Evolutionary conservation across 2,329 filamentous ascomycete species (phyloP).

Genomic region (Pyrenophora teres): DNA sequence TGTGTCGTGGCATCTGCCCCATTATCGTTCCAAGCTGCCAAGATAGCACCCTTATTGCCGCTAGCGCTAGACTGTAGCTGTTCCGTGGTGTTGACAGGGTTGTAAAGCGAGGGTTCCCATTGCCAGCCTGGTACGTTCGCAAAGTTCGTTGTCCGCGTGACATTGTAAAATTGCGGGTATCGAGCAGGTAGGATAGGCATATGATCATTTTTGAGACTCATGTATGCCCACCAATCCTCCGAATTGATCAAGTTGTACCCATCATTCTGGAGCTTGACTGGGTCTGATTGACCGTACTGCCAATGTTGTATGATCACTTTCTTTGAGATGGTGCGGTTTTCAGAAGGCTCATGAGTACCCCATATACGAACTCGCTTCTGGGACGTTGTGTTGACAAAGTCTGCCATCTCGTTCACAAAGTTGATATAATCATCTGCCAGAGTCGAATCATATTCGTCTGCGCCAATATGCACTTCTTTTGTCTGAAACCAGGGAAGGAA

Average conservation of each 20-base stretch:
- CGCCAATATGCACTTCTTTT: slow-evolving; percentile 47
- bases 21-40: slow-evolving; percentile 58
- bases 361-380: slow-evolving; percentile 44
- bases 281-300: slow-evolving; percentile 57
- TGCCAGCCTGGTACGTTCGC: slow-evolving; percentile 50
- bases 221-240: slow-evolving; percentile 60
- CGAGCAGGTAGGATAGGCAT: slow-evolving; percentile 53
- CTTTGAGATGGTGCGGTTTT: slow-evolving; percentile 46
- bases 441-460: slow-evolving; percentile 44
- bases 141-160: slow-evolving; percentile 53
- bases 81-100: slow-evolving; percentile 50
- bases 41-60: slow-evolving; percentile 40
- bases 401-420: slow-evolving; percentile 46
- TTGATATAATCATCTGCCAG: slow-evolving; percentile 46
- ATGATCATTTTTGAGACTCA: slow-evolving; percentile 60
- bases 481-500: slow-evolving; percentile 48
- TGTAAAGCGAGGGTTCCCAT: slow-evolving; percentile 54
- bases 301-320: slow-evolving; percentile 55
- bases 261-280: slow-evolving; percentile 45
- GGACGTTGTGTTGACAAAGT: slow-evolving; percentile 38
- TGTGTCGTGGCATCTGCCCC: slow-evolving; percentile 56
- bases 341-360: slow-evolving; percentile 53
- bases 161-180: slow-evolving; percentile 56
- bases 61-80: slow-evolving; percentile 42
- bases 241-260: slow-evolving; percentile 54